Evolutionary conservation across 345 rosid species (phyloP), one percentile per base, ranked within the genome.

Genomic region (Triadica sebifera): DNA sequence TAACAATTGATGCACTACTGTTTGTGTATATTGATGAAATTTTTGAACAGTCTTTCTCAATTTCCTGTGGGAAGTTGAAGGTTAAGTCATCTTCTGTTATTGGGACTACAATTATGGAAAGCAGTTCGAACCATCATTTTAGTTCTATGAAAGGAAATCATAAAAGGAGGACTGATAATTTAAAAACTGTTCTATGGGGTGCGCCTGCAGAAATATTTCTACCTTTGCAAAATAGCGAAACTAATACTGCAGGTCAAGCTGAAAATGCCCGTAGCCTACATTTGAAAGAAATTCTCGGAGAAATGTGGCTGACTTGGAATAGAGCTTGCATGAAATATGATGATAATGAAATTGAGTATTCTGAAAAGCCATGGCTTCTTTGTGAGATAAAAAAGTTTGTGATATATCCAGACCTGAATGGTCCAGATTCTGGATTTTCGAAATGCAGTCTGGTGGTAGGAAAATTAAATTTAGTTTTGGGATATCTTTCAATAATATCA

Each of bases 221-320:
- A 15, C 79, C 82, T 78, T 68, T 85, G 45, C 82, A 80, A 78
- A 73, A 75, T 67, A 72, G 67, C 67, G 79, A 75, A 72, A 68
- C 69, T 51, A 67, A 57, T 74, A 67, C 71, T 29, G 41, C 59
- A 67, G 85, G 75, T 81, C 81, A 74, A 60, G 79, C 65, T 75
- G 84, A 85, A 73, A 83, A 70, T 79, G 74, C 70, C 67, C 65
- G 70, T 72, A 60, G 67, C 22, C 65, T 83, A 65, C 78, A 59
- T 82, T 75, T 92, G 67, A 83, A 81, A 78, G 78, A 74, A 25
- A 80, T 82, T 77, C 39, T 92, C 51, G 86, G 86, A 67, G 90
- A 90, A 70, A 84, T 88, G 87, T 89, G 91, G 88, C 67, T 74
- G 77, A 85, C 79, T 80, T 92, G 97, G 98, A 80, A 84, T 75